Base-by-base conservation (phyloP, 2,329 filamentous ascomycete genomes). In the Monilinia vaccinii-corymbosi region DNA sequence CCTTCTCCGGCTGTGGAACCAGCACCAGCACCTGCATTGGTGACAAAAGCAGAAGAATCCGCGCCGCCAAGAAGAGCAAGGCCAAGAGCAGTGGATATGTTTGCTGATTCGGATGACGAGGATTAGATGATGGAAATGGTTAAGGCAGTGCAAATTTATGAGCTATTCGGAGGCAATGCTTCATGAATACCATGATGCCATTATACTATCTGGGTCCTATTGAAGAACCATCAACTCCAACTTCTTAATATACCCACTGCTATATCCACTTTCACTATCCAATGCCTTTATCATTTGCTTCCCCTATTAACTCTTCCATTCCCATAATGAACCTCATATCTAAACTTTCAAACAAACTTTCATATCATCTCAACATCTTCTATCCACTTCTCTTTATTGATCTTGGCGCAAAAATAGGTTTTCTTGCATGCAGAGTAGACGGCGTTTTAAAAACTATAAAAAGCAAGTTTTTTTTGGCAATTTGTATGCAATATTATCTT, bases 1-100 rank as follows among this genome's bases (percentile, higher is more conserved):
- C 46, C 44, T 14, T 48, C 36, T 44, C 23, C 36, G 2, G 38
- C 13, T 5, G 21, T 13, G n/a, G 40, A 59, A 4, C n/a, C 23
- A 4, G 25, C 13, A 53, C 8, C 48, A 3, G 18, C 28, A 44
- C 5, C 48, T 5, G 25, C 32, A 40, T 21, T 32, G 5, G 6
- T 28, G 11, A 7, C 2, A 3, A 60, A 42, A 40, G 21, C 1
- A 40, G 58, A 57, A 21, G 58, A 55, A 16, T 36, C 62, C 31
- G 18, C 23, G 8, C 66, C 70, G 25, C 67, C 67, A 56, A 58
- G 63, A 56, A 61, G 63, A 34, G 61, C 64, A 59, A 61, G 69
- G 60, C 87, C 89, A 73, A 84, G 85, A 66, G 89, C 89, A 5
- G 88, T 88, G 66, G 89, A 94, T 70, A 92, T 94, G 89, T 95